Conservation (phyloP, 495 filamentous ascomycete species). For the Sporormia fimetaria region DNA sequence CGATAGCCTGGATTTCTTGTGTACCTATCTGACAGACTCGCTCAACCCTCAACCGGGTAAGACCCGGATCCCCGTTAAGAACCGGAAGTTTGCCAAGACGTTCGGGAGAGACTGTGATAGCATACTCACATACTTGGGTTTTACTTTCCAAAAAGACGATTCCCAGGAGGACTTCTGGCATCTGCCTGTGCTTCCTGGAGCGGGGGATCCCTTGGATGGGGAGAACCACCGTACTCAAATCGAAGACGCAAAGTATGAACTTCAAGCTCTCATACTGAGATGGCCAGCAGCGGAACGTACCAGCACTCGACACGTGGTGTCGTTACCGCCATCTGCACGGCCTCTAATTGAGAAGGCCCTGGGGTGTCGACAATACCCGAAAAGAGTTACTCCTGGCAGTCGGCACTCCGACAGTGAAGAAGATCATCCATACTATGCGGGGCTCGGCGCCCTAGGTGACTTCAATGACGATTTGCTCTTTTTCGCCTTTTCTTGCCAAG, state of each 20-base stretch:
- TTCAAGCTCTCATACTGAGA: constrained; percentile 10
- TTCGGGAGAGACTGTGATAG: constrained; percentile 55
- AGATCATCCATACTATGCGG: constrained; percentile 36
- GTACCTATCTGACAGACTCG: constrained; percentile 52
- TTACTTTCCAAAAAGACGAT: constrained; percentile 29
- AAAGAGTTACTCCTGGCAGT: constrained; percentile 1
- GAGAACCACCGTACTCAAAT: constrained; percentile 40
- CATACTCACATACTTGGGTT: constrained; percentile 54
- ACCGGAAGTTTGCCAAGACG: constrained; percentile 59
- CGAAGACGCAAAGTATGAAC: constrained; percentile 46
- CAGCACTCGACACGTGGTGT: constrained; percentile 30
- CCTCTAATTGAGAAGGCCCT: constrained; percentile 37
- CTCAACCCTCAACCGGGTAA: constrained; percentile 41
- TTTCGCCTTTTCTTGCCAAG: constrained; percentile 38
- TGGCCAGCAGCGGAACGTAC: constrained; percentile 34
- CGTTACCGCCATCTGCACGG: constrained; percentile 29
- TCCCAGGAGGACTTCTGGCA: constrained; percentile 16
- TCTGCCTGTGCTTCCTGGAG: constrained; percentile 37
- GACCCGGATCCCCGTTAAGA: constrained; percentile 46
- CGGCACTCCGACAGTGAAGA: constrained; percentile 16
- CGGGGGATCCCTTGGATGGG: constrained; percentile 34
- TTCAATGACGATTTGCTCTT: constrained; percentile 43
- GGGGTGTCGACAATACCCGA: constrained; percentile 42
- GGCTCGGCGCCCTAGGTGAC: constrained; percentile 37
- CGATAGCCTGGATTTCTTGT: constrained; percentile 45